phyloP scores from a whole-genome alignment of 768 basidiomycete species.

The Collybiopsis confluens region DNA sequence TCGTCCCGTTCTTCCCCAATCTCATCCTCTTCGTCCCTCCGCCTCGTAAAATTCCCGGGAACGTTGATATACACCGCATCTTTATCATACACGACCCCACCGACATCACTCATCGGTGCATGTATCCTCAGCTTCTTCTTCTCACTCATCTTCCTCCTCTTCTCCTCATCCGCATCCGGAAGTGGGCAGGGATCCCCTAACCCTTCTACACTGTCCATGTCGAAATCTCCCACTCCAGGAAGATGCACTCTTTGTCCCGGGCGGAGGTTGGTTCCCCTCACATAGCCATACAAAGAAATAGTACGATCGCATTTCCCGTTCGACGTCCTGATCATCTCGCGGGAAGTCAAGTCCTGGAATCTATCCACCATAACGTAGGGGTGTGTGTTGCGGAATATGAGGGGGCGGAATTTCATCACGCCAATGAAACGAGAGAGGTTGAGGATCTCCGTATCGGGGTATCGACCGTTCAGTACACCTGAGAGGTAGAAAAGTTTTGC shows the following conservation, averaged over 20 bases:
- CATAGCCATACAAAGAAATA: conserved; percentile 91
- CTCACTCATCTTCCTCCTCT: conserved; percentile 87
- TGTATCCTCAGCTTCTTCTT: conserved; percentile 90
- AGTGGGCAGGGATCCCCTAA: conserved; percentile 95
- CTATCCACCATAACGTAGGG: conserved; percentile 95
- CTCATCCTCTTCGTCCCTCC: conserved; percentile 61
- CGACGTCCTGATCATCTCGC: conserved; percentile 71
- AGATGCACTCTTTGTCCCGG: conserved; percentile 81
- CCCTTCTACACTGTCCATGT: conserved; percentile 64
- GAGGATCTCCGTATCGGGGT: conserved; percentile 94
- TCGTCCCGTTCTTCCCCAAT: conserved; percentile 26
- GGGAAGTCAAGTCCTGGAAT: conserved; percentile 89
- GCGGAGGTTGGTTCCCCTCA: conserved; percentile 84
- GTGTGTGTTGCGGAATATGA: conserved; percentile 92
- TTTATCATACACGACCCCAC: conserved; percentile 95
- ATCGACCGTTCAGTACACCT: conserved; percentile 94
- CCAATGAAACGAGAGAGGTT: conserved; percentile 95
- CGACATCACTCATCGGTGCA: conserved; percentile 98
- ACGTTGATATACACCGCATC: conserved; percentile 99
- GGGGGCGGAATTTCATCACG: conserved; percentile 98
- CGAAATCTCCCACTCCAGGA: conserved; percentile 90
- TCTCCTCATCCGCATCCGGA: conserved; percentile 88
- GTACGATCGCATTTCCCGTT: conserved; percentile 92
- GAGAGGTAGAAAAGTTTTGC: conserved; percentile 98
- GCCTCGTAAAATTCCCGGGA: conserved; percentile 84